Evolutionary conservation across 1,139 yeast genomes (phyloP), one percentile per base, ranked within the genome.

Genomic region (Blastobotrys malaysiensis): DNA sequence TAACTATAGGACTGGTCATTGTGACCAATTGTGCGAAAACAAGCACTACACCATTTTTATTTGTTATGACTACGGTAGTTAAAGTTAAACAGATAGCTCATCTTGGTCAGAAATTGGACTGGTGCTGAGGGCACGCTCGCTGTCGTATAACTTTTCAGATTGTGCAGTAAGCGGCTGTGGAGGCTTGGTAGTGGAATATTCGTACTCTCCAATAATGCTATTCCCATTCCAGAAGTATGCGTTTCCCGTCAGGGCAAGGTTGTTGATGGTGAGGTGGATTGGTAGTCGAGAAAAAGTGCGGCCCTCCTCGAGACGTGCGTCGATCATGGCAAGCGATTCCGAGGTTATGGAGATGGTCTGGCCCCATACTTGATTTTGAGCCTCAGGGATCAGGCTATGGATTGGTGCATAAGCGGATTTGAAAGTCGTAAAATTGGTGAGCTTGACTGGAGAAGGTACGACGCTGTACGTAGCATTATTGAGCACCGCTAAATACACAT

Each of bases 171-270:
- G 39, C 4, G 39, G 39, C 39, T n/a, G 39, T 3, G 39, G 39
- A n/a, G 39, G 39, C 16, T 31, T 31, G 39, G 6, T 31, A 2
- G 39, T 39, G 19, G 19, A 24, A 21, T 24, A 26, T 22, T 46
- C 48, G 26, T 24, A 46, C 21, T 46, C 48, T 19, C 48, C 48
- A 16, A 46, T 31, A 3, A 14, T 5, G 4, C 39, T 24, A 21
- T 46, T 46, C 5, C 48, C 48, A n/a, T 46, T 46, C 48, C 48
- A 46, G 19, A 46, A 27, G 21, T 46, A 46, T 2, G 39, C 39
- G 7, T 11, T 31, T 14, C 39, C 39, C 39, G 11, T n/a, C 39
- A 31, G 11, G 5, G 16, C n/a, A 5, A 31, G 39, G 16, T 31
- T 31, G 39, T 31, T 31, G 39, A 31, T 31, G 39, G 39, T 13